Base-by-base conservation (phyloP, 208 protist genomes). In the Wallacemonas sp. region DNA sequence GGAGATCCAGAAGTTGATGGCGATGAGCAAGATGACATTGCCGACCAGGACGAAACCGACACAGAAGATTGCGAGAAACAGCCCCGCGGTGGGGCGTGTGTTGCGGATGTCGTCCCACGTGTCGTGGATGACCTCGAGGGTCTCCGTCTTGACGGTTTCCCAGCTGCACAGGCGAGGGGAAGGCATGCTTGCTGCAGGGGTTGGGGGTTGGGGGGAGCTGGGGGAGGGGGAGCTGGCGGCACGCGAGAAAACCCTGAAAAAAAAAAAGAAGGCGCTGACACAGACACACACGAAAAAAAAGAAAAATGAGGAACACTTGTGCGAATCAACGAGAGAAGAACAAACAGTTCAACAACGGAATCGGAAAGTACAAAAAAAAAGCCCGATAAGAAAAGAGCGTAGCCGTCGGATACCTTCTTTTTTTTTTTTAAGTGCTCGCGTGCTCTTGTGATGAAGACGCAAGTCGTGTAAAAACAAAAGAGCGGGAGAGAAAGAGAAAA, bases 1-100 rank as follows among this genome's bases (percentile, higher is more conserved):
- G 15, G 32, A 60, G 17, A 91, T 62, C 85, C 87, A 93, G 57
- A 93, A 93, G 75, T 93, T 93, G 45, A 83, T 45, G 8, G 79
- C 48, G 41, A 93, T 89, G 21, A 93, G 76, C 0, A 91, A 27
- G 54, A 93, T 75, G 2, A 89, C 78, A 48, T 93, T 93, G 44
- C 87, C 87, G 2, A 93, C 72, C 45, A 93, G 81, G 1, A 93
- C 77, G 15, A 82, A 45, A 4, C 71, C 33, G 24, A 89, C 79
- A 41, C 81, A 91, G 42, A 88, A 57, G 50, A 93, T 78, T 48
- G 84, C 84, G 36, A 93, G 80, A n/a, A 81, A 33, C 45, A 91
- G 58, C 1, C 70, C 63, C 15, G 72, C 4, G 33, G 66, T 78
- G 33, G 54, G 65, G 37, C 69, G 60, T 3, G 65, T 60, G 32